Percentiles rank a stretch among this genome's conserved stretches.
Evolutionary conservation across 2,329 filamentous ascomycete genomes (phyloP).

Genomic region (Colletotrichum chrysophilum): DNA sequence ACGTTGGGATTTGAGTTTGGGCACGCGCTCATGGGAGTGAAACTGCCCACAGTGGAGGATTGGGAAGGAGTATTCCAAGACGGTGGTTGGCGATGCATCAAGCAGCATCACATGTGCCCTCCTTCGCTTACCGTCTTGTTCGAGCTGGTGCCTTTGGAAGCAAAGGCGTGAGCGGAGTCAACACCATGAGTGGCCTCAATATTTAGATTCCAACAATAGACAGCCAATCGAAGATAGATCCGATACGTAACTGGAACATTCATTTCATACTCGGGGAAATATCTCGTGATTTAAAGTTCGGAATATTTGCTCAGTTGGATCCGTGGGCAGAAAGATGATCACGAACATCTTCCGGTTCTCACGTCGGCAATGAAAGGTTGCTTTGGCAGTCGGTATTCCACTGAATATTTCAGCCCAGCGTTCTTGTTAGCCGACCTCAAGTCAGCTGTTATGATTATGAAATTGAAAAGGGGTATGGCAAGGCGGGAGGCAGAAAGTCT

Average conservation of each 20-base stretch:
- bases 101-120: background rate
- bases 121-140: background rate
- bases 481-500: background rate
- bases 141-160: background rate
- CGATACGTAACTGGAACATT: background rate
- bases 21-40: conserved; percentile 21
- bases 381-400: background rate
- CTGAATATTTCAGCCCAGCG: background rate
- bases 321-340: background rate
- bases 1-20: conserved; percentile 20
- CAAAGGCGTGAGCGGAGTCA: background rate
- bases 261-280: background rate
- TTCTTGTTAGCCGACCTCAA: background rate
- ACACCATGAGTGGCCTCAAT: background rate
- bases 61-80: conserved; percentile 20
- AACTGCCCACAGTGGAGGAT: conserved; percentile 19
- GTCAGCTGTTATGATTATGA: background rate
- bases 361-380: background rate
- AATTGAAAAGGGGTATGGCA: background rate
- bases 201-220: background rate
- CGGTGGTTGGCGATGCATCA: background rate
- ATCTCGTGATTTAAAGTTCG: background rate
- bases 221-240: background rate
- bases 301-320: background rate
- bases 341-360: background rate